Percentiles rank a stretch among this genome's conserved stretches.
Conservation (phyloP, 1,284 basidiomycete genomes). For the Polyporus tsugae region DNA sequence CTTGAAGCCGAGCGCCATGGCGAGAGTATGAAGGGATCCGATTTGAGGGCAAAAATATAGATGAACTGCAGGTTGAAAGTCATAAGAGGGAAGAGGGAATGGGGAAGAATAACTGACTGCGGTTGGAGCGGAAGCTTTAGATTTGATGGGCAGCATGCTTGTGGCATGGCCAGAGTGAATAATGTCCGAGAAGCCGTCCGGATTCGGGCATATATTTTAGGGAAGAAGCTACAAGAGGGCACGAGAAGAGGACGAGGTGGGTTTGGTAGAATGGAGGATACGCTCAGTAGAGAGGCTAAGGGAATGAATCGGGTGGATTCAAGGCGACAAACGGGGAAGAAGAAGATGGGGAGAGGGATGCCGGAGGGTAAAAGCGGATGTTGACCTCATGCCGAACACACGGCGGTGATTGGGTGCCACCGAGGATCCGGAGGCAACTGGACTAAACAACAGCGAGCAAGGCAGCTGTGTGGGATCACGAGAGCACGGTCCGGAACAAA, state of each 20-base stretch:
- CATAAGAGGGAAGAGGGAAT: background rate
- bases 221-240: background rate
- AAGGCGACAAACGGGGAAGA: background rate
- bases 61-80: background rate
- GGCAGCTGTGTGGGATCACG: background rate
- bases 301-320: background rate
- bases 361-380: background rate
- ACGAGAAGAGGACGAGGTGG: background rate
- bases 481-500: background rate
- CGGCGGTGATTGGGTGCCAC: background rate
- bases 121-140: background rate
- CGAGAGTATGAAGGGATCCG: background rate
- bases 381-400: background rate
- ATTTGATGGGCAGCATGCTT: background rate
- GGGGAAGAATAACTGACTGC: constrained; percentile 4
- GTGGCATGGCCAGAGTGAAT: background rate
- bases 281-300: background rate
- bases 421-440: background rate
- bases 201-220: background rate
- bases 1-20: background rate
- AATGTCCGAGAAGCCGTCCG: background rate
- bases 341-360: background rate
- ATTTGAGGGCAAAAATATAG: constrained; percentile 5
- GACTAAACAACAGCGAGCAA: background rate
- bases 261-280: background rate